Conservation (phyloP, 2,329 filamentous ascomycete species). For the Botrytis pseudocinerea region DNA sequence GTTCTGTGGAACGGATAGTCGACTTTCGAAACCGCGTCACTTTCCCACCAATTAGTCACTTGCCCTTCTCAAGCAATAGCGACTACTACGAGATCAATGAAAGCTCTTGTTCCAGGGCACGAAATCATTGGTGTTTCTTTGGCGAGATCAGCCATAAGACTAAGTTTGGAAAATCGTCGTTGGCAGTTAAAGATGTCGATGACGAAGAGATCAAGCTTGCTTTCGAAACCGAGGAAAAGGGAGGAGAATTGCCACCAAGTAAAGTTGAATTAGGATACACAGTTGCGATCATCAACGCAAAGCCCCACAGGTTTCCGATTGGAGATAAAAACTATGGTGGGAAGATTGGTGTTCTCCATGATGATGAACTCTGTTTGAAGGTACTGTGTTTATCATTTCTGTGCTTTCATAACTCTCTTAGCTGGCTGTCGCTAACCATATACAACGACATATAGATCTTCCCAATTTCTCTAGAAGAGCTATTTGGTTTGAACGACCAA, state of each 20-base stretch:
- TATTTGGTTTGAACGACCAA: conserved; percentile 30
- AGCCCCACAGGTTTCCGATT: conserved; percentile 25
- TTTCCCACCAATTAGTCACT: conserved; percentile 31
- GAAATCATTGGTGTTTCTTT: conserved; percentile 32
- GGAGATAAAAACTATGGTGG: not conserved
- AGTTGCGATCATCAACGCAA: conserved; percentile 32
- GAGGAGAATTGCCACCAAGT: conserved; percentile 34
- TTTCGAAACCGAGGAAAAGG: conserved; percentile 38
- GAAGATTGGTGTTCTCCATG: conserved; percentile 28
- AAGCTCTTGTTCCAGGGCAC: conserved; percentile 15
- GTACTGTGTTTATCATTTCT: conserved; percentile 21
- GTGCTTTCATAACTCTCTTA: not conserved
- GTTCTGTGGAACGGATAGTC: conserved; percentile 20
- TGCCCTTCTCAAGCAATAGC: conserved; percentile 27
- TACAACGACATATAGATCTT: conserved; percentile 27
- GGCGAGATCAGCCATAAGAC: conserved; percentile 30
- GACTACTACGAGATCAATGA: conserved; percentile 30
- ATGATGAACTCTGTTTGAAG: conserved; percentile 30
- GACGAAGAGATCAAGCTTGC: conserved; percentile 34
- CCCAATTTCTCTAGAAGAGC: conserved; percentile 27
- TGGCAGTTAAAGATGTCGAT: conserved; percentile 37
- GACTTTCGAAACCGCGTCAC: conserved; percentile 29
- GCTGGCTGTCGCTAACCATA: not conserved
- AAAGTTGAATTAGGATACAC: conserved; percentile 29
- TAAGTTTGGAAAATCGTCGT: conserved; percentile 32